A percentile compares a stretch with the other conserved stretches of the same genome.
Evolutionary conservation across 345 rosid species (phyloP).

Genomic region (Eucalyptus cloeziana): DNA sequence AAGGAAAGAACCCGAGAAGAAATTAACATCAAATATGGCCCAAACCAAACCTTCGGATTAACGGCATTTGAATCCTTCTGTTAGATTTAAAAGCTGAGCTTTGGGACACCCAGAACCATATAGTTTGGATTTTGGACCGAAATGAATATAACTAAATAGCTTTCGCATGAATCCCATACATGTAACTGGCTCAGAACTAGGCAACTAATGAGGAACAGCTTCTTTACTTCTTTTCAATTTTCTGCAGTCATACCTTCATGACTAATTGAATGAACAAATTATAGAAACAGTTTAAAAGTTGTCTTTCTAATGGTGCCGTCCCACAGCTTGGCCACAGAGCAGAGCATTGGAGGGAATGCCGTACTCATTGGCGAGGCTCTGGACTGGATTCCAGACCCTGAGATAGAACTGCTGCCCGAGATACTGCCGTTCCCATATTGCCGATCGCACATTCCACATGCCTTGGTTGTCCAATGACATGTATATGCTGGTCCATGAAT

Average conservation of each 20-base stretch:
- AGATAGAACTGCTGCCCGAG: constrained; percentile 30
- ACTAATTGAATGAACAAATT: neutral
- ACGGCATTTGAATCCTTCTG: neutral
- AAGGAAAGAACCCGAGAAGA: neutral
- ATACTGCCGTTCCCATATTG: constrained; percentile 27
- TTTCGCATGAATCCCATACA: neutral
- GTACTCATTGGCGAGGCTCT: constrained; percentile 13
- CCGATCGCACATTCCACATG: constrained; percentile 34
- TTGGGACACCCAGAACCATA: neutral
- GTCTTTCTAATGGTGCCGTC: neutral
- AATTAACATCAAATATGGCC: neutral
- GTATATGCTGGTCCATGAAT: constrained; percentile 24
- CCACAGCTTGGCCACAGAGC: constrained; percentile 17
- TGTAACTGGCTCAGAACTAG: neutral
- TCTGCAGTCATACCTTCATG: constrained; percentile 7
- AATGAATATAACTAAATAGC: neutral
- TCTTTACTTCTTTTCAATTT: neutral
- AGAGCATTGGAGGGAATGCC: constrained; percentile 25
- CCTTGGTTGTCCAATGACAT: constrained; percentile 32
- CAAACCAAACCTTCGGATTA: neutral
- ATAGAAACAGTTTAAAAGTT: neutral
- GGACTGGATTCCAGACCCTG: constrained; percentile 11
- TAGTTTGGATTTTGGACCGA: neutral
- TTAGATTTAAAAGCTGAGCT: neutral
- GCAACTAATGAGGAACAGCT: neutral